Base-by-base conservation (phyloP, 495 filamentous ascomycete genomes). In the Arthonia radiata region DNA sequence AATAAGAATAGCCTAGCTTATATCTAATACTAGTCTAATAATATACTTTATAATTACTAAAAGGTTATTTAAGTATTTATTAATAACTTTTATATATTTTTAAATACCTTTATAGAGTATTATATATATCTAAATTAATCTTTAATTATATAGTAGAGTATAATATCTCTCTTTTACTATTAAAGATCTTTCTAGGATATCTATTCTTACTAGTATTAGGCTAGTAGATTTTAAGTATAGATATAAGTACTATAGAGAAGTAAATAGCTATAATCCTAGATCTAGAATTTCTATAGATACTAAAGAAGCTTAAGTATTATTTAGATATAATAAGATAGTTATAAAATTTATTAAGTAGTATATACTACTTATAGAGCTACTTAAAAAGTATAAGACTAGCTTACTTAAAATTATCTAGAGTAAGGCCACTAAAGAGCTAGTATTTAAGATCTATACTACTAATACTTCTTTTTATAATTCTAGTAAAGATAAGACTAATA, bases 101-200 rank as follows among this genome's bases (percentile, higher is more conserved):
- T 8, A 27, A 17, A 31, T 13, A 28, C 15, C 4, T 15, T 31
- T 5, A 21, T 26, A 5, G 15, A 31, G 12, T 31, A 31, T 28
- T 13, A 26, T 13, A 13, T 26, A 14, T 27, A 31, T 17, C 29
- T 31, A 28, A 7, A 28, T 15, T 19, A 15, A 6, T 12, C 27
- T 13, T 27, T 31, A 13, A 7, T 9, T 5, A 17, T 13, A 5
- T 17, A 26, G 9, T 12, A 31, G 23, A 13, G 16, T 26, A 7
- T 29, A 12, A 31, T n/a, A 21, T 19, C 23, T 31, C n/a, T 11
- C 15, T 37, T 13, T 29, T 18, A 1, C 13, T 15, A 1, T 31
- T 18, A 18, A 35, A 37, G 26, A 19, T 17, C 15, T 36, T 26
- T 24, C 15, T 37, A 6, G 24, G 23, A 9, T 37, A 31, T 29